Evolutionary conservation across 345 rosid genomes (phyloP), one percentile per base, ranked within the genome.

Genomic region (Citrus unshiu): DNA sequence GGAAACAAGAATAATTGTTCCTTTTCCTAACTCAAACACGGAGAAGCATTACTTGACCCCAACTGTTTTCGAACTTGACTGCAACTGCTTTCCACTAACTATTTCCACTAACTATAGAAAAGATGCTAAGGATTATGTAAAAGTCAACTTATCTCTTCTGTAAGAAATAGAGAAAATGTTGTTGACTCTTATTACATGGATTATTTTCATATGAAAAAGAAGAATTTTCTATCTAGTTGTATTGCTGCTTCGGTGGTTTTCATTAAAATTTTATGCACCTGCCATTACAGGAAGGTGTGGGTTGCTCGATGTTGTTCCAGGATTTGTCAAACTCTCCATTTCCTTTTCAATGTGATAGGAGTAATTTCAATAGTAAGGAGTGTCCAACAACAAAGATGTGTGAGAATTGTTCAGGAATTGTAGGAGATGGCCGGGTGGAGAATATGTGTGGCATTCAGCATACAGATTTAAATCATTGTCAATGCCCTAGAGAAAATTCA

Each of bases 251-350:
- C 16, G 29, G 59, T 76, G 24, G 29, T 66, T 10, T 67, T 67
- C 46, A 9, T 32, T n/a, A 54, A 76, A 64, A 12, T 51, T 40
- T 25, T 14, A 12, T 66, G 61, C 24, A 24, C 61, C 4, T 76
- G 70, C 70, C 61, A 72, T 72, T 77, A 70, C 91, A 89, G 93
- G 90, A 76, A 79, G 65, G 25, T 54, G 71, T 70, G 78, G 85
- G 75, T 79, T 84, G 78, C 46, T 83, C 85, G 68, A 68, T 67
- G 61, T 34, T 25, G 60, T 76, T 54, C 73, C 80, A 29, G 66
- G 82, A 71, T 54, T 74, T 72, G 61, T 76, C 85, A 57, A 76
- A 63, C 32, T 76, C 84, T 70, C 77, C 65, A 43, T 73, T 73
- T 77, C 68, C 56, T 83, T 80, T 88, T 72, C 82, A 61, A 39